Conservation (phyloP, 1,284 basidiomycete genomes). For the Ustilago bromivora region DNA sequence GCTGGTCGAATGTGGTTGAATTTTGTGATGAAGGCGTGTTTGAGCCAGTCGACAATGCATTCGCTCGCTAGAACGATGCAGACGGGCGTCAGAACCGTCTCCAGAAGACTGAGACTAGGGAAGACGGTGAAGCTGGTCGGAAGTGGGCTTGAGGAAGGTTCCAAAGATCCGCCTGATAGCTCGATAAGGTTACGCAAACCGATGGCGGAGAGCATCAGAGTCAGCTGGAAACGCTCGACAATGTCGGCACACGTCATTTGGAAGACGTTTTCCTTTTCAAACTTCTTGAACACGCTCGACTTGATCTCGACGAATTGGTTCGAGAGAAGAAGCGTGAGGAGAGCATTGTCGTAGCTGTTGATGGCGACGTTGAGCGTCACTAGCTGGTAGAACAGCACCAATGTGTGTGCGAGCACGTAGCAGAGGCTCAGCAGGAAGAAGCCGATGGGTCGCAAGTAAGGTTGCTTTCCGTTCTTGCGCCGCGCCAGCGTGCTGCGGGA, state of each 20-base stretch:
- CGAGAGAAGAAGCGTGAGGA: constrained; percentile 91
- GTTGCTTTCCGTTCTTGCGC: constrained; percentile 71
- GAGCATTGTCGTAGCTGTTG: constrained; percentile 96
- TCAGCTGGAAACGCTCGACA: constrained; percentile 94
- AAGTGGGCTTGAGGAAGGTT: constrained; percentile 74
- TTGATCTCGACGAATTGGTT: constrained; percentile 99
- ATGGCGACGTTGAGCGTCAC: constrained; percentile 96
- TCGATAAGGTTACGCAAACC: constrained; percentile 96
- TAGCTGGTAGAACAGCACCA: constrained; percentile 97
- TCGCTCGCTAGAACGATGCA: constrained; percentile 91
- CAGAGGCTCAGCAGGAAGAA: constrained; percentile 86
- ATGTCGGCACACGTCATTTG: constrained; percentile 92
- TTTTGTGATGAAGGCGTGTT: constrained; percentile 99
- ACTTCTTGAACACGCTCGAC: constrained; percentile 98
- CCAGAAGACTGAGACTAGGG: constrained; percentile 73
- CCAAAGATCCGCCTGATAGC: constrained; percentile 76
- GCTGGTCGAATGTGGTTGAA: constrained; percentile 88
- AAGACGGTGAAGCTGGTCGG: constrained; percentile 69
- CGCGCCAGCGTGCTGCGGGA: constrained; percentile 87
- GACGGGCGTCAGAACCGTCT: constrained; percentile 93
- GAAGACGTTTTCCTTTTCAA: constrained; percentile 99
- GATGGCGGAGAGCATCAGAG: constrained; percentile 90
- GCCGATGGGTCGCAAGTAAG: constrained; percentile 79
- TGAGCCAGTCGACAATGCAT: constrained; percentile 97
- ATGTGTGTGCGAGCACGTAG: constrained; percentile 83